phyloP scores from a whole-genome alignment of 2,329 filamentous ascomycete genomes.

The Cladorrhinum sp. region DNA sequence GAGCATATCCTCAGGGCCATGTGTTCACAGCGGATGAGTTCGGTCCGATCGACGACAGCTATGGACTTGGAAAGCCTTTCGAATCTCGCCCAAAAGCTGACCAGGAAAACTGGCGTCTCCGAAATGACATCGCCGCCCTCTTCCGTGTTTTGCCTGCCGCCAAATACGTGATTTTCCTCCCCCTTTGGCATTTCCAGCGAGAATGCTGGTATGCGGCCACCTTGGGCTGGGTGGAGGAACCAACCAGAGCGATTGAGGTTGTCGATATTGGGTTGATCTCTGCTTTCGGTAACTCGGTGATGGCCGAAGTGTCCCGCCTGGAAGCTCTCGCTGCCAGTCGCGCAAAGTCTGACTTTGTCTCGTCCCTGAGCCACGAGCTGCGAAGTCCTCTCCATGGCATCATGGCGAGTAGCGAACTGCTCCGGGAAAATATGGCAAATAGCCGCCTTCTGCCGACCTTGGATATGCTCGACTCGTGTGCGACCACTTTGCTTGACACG shows the following conservation, averaged over 20 bases:
- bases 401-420: slow-evolving; percentile 48
- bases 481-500: slow-evolving; percentile 47
- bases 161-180: slow-evolving; percentile 36
- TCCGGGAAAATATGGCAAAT: slow-evolving; percentile 45
- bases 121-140: slow-evolving; percentile 32
- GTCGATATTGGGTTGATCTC: slow-evolving; percentile 44
- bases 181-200: slow-evolving; percentile 36
- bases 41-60: slow-evolving; percentile 25
- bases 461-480: slow-evolving; percentile 48
- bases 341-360: slow-evolving; percentile 54
- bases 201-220: slow-evolving; percentile 40
- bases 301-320: slow-evolving; percentile 53
- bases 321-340: slow-evolving; percentile 35
- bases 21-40: slow-evolving; percentile 26
- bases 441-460: slow-evolving; percentile 43
- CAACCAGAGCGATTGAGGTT: slow-evolving; percentile 28
- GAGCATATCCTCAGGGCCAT: slow-evolving; percentile 22
- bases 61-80: slow-evolving; percentile 18
- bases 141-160: slow-evolving; percentile 34
- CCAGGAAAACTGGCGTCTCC: slow-evolving; percentile 1
- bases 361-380: slow-evolving; percentile 56
- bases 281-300: slow-evolving; percentile 51
- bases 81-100: slow-evolving; percentile 8
- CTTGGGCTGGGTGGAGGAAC: slow-evolving; percentile 41
- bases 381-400: slow-evolving; percentile 57